Evolutionary conservation across 257 asterid species (phyloP), one percentile per base, ranked within the genome.

Genomic region (Plantago ovata): DNA sequence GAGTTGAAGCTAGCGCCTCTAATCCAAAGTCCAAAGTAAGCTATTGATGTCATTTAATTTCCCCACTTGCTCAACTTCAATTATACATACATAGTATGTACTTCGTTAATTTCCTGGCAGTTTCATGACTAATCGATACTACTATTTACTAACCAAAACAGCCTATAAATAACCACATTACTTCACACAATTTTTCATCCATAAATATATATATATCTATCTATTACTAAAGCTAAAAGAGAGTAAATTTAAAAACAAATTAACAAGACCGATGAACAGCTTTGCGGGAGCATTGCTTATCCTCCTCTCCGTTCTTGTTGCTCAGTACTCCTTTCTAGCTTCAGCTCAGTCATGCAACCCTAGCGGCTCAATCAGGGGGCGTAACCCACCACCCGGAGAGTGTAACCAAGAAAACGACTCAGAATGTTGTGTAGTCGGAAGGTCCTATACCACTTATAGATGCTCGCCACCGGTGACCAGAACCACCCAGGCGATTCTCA

Each of bases 381-480:
- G 21, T 16, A 47, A 47, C 10, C 28, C 53, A 13, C 53, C 53
- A 8, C 13, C 10, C 15, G 53, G 53, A 11, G 13, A 47, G 24
- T 47, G 53, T 18, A 47, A 47, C 21, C 24, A 47, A 6, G 53
- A 18, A 18, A 9, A 47, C 16, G 11, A 47, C 21, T 47, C 53
- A 47, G 53, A 47, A 15, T 47, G 53, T 47, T 47, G 53, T 47
- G 53, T 23, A 7, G 24, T 47, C 10, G 53, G 53, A 47, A 20
- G 6, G 21, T 13, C 11, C 21, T 47, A 47, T 23, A 18, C 53
- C 53, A 47, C 53, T 15, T 47, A 47, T 13, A 18, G 28, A 47
- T 47, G 53, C 53, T 47, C 53, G 13, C 53, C 53, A 5, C 28
- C 28, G 16, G 53, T 47, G 22, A 16, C 13, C 21, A 18, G 28